Base-by-base conservation (phyloP, 352 stramenopile genomes). In the Pythium guiyangense region DNA sequence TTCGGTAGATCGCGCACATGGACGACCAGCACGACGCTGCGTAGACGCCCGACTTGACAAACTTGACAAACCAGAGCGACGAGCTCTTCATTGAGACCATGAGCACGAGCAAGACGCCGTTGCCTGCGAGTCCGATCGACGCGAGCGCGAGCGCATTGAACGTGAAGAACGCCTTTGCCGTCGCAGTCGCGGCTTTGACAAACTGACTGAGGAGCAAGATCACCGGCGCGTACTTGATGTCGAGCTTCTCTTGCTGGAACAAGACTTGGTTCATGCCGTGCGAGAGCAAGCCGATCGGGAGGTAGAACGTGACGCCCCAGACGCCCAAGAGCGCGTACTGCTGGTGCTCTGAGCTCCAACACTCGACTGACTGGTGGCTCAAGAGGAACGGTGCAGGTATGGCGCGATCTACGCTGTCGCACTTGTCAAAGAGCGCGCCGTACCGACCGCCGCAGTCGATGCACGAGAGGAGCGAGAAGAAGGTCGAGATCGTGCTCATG, bases 211-310 rank as follows among this genome's bases (percentile, higher is more conserved):
- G 64, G 2, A 88, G 69, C 25, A 78, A 46, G 34, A 84, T 57
- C 10, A 83, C 71, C 0, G 74, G 74, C 4, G 77, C 77, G 27
- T 83, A 88, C 53, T 85, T 84, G 59, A 86, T 76, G 54, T 86
- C 77, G 18, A 86, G 57, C 31, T 68, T 74, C 48, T 86, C 77
- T 34, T 77, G 69, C 42, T 79, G 73, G 42, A 88, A 88, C 42
- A 88, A 44, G 20, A 88, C 77, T 25, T 88, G 74, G 45, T 68
- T 84, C 77, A 88, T 86, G 22, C 77, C 77, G 34, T 82, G 70
- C 8, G 72, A 65, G 26, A 88, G 62, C 34, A 88, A 47, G 2
- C 74, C 77, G 15, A 88, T 78, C 1, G 73, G 77, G 9, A 88
- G 39, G 60, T 85, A 84, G 63, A 84, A 84, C 6, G 73, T 74